A percentile compares a stretch with the other conserved stretches of the same genome.
Evolutionary conservation across 331 rosid species (phyloP).

Genomic region (Malus hybrid): DNA sequence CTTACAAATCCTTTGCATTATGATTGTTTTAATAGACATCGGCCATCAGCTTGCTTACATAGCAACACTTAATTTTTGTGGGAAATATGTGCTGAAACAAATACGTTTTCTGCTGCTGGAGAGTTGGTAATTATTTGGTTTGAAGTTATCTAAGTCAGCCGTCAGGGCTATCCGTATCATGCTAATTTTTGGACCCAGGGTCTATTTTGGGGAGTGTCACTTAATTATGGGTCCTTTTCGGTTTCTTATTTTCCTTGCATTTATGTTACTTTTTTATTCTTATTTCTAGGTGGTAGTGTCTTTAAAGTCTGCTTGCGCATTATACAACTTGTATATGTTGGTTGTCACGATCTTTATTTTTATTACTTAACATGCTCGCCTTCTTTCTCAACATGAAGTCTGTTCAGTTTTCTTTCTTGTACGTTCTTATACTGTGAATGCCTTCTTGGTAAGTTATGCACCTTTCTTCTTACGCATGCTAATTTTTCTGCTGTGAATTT

Average conservation of each 20-base stretch:
- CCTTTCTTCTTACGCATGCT: not conserved
- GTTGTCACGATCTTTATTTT: no score
- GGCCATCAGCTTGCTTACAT: not conserved
- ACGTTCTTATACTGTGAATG: not conserved
- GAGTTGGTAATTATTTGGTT: not conserved
- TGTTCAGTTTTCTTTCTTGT: not conserved
- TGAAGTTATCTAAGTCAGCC: not conserved
- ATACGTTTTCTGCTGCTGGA: not conserved
- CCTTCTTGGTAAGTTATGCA: not conserved
- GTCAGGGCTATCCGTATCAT: not conserved
- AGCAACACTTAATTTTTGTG: not conserved
- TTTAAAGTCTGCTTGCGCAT: no score
- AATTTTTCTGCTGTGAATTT: slow-evolving; percentile 2
- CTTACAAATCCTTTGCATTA: slow-evolving; percentile 18
- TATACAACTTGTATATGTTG: no score
- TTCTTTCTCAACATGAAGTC: not conserved
- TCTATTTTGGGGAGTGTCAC: not conserved
- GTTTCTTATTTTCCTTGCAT: not conserved
- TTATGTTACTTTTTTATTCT: not conserved
- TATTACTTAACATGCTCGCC: not conserved
- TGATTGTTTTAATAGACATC: slow-evolving; percentile 10
- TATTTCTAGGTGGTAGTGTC: no score
- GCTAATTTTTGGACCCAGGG: not conserved
- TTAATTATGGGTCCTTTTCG: not conserved
- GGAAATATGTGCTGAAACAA: not conserved